Conservation (phyloP, 2,329 filamentous ascomycete genomes). For the Hypoxylon sp. region DNA sequence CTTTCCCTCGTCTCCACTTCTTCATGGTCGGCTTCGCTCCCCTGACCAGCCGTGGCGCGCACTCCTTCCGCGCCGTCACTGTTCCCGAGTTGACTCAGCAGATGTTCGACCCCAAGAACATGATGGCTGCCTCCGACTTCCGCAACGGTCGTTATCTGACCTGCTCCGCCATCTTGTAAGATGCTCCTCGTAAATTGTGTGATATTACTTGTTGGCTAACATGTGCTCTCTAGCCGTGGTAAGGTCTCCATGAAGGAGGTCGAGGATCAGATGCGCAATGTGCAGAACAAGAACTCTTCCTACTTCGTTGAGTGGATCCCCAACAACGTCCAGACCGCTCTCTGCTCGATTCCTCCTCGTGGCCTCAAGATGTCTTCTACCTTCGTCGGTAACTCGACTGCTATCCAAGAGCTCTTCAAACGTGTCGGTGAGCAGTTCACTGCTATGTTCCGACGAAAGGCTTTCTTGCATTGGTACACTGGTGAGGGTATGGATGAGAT, state of each 20-base stretch:
- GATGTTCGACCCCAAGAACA: slow-evolving; percentile 99
- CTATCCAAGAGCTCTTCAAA: slow-evolving; percentile 99
- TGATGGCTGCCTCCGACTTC: slow-evolving; percentile 99
- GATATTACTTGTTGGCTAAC: slow-evolving; percentile 43
- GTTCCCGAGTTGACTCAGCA: slow-evolving; percentile 99
- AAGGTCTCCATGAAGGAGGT: slow-evolving; percentile 99
- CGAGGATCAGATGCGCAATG: slow-evolving; percentile 99
- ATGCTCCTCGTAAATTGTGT: slow-evolving; percentile 38
- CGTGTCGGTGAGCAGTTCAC: slow-evolving; percentile 99
- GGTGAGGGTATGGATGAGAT: slow-evolving; percentile 99
- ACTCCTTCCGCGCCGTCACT: slow-evolving; percentile 97
- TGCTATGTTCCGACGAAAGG: slow-evolving; percentile 99
- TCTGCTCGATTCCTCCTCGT: slow-evolving; percentile 98
- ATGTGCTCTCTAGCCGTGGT: slow-evolving; percentile 75
- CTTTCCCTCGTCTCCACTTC: slow-evolving; percentile 99
- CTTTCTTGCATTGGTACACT: slow-evolving; percentile 99
- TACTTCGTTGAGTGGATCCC: slow-evolving; percentile 99
- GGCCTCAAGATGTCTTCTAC: slow-evolving; percentile 99
- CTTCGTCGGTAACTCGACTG: slow-evolving; percentile 99
- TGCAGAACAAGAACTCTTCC: slow-evolving; percentile 99
- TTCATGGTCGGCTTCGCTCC: slow-evolving; percentile 99
- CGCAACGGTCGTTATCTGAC: slow-evolving; percentile 99
- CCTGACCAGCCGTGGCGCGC: slow-evolving; percentile 89
- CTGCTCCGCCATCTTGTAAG: slow-evolving; percentile 97
- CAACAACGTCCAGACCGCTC: slow-evolving; percentile 99